Evolutionary conservation across 164 flowering plant genomes (phyloP).

Genomic region (Aristolochia californica): DNA sequence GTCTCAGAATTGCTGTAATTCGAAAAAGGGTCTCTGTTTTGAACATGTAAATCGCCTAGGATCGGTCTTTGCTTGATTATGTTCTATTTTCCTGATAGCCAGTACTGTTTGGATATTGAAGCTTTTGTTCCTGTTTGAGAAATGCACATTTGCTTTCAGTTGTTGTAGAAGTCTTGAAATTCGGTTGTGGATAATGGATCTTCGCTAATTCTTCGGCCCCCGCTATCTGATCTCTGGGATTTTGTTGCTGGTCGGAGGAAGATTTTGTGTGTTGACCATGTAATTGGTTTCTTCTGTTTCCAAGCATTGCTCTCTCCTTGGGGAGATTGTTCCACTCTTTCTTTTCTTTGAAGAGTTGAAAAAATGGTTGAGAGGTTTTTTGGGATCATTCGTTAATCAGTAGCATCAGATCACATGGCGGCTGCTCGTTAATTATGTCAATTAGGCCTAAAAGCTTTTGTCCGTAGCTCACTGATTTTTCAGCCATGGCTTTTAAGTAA

Average conservation of each 20-base stretch:
- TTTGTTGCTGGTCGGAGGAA: constrained; percentile 1
- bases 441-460: constrained; percentile 14
- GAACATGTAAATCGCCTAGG: constrained; percentile 25
- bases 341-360: constrained; percentile 3
- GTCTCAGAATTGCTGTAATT: constrained; percentile 2
- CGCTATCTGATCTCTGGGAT: not conserved
- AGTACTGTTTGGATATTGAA: not conserved
- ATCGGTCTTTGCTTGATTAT: constrained; percentile 6
- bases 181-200: constrained; percentile 24
- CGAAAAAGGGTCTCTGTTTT: constrained; percentile 9
- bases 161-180: constrained; percentile 8
- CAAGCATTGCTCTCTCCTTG: constrained; percentile 9
- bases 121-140: not conserved
- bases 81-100: constrained; percentile 1
- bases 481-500: constrained; percentile 27
- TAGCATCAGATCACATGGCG: constrained; percentile 22
- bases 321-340: constrained; percentile 4
- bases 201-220: constrained; percentile 25
- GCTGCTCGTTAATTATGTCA: constrained; percentile 17
- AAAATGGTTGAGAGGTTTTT: constrained; percentile 31
- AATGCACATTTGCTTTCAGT: constrained; percentile 25
- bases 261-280: constrained; percentile 18
- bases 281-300: constrained; percentile 15
- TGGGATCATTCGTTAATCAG: constrained; percentile 22
- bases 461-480: constrained; percentile 20